Conservation (phyloP, 2,329 filamentous ascomycete genomes). For the Tolypocladium endophyticum region DNA sequence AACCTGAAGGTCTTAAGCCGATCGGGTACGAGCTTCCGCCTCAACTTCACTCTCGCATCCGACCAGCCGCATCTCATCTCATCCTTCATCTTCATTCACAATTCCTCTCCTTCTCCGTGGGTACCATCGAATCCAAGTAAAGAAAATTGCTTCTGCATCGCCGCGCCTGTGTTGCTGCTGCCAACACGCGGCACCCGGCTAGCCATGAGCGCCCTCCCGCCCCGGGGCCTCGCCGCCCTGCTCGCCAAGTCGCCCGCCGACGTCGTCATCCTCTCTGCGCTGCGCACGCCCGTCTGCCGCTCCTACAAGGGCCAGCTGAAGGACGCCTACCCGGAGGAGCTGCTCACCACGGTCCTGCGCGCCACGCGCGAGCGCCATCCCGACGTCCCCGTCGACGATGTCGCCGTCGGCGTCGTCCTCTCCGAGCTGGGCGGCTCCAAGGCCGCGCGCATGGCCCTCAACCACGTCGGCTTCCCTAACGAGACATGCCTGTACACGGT, state of each 20-base stretch:
- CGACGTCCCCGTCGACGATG: slow-evolving; percentile 56
- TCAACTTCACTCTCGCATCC: neutral
- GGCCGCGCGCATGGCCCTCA: slow-evolving; percentile 81
- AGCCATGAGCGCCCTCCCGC: neutral
- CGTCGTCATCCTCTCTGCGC: slow-evolving; percentile 79
- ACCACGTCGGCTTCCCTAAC: slow-evolving; percentile 68
- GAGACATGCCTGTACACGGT: slow-evolving; percentile 73
- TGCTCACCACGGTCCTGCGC: slow-evolving; percentile 56
- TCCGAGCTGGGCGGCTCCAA: slow-evolving; percentile 86
- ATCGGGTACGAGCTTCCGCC: neutral
- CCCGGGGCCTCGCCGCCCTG: slow-evolving; percentile 57
- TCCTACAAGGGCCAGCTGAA: slow-evolving; percentile 76
- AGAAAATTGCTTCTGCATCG: neutral
- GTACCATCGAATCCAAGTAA: no score
- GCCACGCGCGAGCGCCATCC: slow-evolving; percentile 49
- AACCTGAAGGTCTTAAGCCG: neutral
- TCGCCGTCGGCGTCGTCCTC: slow-evolving; percentile 80
- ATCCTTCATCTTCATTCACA: neutral
- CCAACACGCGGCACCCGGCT: neutral
- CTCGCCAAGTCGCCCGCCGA: slow-evolving; percentile 72
- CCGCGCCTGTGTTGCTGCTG: neutral
- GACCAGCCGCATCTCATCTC: neutral
- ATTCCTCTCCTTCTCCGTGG: no score
- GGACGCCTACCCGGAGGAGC: slow-evolving; percentile 83
- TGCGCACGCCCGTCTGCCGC: slow-evolving; percentile 78